phyloP scores from a whole-genome alignment of 2,329 filamentous ascomycete genomes.

The Hypoxylon sp. region DNA sequence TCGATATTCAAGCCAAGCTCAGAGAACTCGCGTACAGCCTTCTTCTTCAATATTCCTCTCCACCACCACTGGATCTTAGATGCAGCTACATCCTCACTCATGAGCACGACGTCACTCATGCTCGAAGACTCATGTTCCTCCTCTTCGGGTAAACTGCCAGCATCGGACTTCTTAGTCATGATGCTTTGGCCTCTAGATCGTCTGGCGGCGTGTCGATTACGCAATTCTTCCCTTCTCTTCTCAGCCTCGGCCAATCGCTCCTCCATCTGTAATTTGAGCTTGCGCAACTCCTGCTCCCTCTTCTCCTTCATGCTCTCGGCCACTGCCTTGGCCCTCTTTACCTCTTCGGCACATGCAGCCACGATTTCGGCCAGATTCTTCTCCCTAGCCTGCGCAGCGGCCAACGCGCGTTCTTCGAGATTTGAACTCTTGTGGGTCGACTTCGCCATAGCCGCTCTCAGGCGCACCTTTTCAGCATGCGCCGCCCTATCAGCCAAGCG shows the following conservation, averaged over 20 bases:
- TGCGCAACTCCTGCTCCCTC: constrained; percentile 79
- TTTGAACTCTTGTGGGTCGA: constrained; percentile 75
- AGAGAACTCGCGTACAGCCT: constrained; percentile 75
- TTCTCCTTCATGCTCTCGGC: constrained; percentile 86
- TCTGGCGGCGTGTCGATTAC: constrained; percentile 67
- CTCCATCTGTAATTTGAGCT: constrained; percentile 81
- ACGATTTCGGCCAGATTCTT: constrained; percentile 87
- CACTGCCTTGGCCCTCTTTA: constrained; percentile 85
- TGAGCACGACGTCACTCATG: constrained; percentile 66
- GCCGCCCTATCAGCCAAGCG: constrained; percentile 84
- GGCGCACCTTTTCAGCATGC: constrained; percentile 85
- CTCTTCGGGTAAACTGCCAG: constrained; percentile 61
- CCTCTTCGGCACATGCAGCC: constrained; percentile 85
- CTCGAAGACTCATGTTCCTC: constrained; percentile 63
- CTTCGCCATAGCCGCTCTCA: constrained; percentile 81
- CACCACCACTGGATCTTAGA: constrained; percentile 78
- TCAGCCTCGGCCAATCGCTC: constrained; percentile 85
- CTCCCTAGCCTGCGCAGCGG: constrained; percentile 83
- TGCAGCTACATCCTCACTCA: constrained; percentile 74
- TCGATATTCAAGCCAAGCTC: constrained; percentile 79
- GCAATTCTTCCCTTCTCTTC: constrained; percentile 75
- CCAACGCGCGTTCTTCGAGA: constrained; percentile 82
- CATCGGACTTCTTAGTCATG: constrained; percentile 56
- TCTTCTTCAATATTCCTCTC: constrained; percentile 71
- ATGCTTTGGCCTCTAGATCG: constrained; percentile 69